These are phyloP conservation scores for Mycothermus thermophilus DNA, from an alignment of 495 filamentous ascomycete species.

Conservation along the genomic window DNA sequence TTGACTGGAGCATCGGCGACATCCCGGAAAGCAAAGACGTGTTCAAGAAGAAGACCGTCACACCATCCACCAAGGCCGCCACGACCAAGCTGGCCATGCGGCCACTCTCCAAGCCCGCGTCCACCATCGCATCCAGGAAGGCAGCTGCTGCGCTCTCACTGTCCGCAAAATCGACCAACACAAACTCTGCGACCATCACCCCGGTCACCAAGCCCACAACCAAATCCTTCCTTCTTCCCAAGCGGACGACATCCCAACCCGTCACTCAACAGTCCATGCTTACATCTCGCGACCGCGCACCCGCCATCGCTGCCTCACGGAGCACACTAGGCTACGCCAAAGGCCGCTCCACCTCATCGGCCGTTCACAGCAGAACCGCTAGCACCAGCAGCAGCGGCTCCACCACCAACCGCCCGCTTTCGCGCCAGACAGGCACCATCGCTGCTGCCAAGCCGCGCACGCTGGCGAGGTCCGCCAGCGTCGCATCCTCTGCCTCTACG, in stretches of 20 bases:
- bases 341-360: constrained; percentile 48
- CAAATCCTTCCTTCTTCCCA: constrained; percentile 21
- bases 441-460: constrained; percentile 11
- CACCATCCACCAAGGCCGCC: constrained; percentile 10
- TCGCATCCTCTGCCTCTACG: constrained; percentile 26
- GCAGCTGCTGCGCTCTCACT: constrained; percentile 32
- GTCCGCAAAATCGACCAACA: constrained; percentile 13
- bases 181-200: constrained; percentile 17
- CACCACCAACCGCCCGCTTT: constrained; percentile 3
- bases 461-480: constrained; percentile 23
- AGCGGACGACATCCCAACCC: constrained; percentile 29
- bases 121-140: constrained; percentile 24
- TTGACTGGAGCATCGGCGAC: constrained; percentile 38
- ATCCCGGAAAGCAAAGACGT: constrained; percentile 17
- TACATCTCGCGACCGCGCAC: constrained; percentile 37
- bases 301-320: constrained; percentile 50
- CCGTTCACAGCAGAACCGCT: constrained; percentile 24
- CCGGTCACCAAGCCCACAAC: constrained; percentile 22
- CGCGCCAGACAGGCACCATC: constrained; percentile 4
- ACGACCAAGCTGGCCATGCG: constrained; percentile 14
- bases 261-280: constrained; percentile 24
- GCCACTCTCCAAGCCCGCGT: constrained; percentile 20
- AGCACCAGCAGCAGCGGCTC: too few relatives aligned
- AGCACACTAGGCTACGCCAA: constrained; percentile 72
- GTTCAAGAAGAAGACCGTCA: constrained; percentile 19